These are phyloP conservation scores for Dendrobium chrysotoxum DNA, from an alignment of 106 monocot genomes.

Conservation along the genomic window DNA sequence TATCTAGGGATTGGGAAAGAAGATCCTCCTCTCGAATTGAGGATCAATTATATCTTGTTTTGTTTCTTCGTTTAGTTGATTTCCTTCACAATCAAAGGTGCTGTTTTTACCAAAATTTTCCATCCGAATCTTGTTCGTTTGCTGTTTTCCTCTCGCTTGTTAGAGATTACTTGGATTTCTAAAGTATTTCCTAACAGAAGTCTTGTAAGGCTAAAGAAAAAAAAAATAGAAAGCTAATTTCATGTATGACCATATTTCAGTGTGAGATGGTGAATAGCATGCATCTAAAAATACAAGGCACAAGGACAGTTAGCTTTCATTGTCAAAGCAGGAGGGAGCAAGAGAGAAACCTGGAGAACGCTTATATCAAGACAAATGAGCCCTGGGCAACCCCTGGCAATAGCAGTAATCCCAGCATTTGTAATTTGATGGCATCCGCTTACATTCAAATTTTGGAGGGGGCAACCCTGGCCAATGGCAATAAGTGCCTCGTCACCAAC, in stretches of 20 bases:
- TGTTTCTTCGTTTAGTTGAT: too few species aligned
- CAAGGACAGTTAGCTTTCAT: slow-evolving; percentile 6
- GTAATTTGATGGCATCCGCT: slow-evolving; percentile 80
- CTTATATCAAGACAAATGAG: slow-evolving; percentile 68
- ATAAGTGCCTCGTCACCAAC: slow-evolving; percentile 29
- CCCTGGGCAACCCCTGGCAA: slow-evolving; percentile 79
- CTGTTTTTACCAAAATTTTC: too few species aligned
- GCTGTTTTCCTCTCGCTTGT: too few species aligned
- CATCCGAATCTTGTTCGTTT: too few species aligned
- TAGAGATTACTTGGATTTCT: too few species aligned
- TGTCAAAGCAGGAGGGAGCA: neutral
- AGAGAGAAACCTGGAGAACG: slow-evolving; percentile 71
- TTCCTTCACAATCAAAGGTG: too few species aligned
- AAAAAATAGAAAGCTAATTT: neutral
- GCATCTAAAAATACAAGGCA: neutral
- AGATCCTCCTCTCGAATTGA: too few species aligned
- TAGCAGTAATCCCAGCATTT: slow-evolving; percentile 66
- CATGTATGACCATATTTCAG: too few species aligned
- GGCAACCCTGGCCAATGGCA: slow-evolving; percentile 31
- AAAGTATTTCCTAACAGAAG: too few species aligned
- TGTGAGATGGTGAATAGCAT: too few species aligned
- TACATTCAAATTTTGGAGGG: slow-evolving; percentile 64
- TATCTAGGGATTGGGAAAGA: too few species aligned
- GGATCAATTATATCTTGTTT: too few species aligned
- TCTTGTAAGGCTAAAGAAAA: neutral